These are phyloP conservation scores for Schizophyllum amplum DNA, from an alignment of 1,284 basidiomycete species.

Conservation along the genomic window DNA sequence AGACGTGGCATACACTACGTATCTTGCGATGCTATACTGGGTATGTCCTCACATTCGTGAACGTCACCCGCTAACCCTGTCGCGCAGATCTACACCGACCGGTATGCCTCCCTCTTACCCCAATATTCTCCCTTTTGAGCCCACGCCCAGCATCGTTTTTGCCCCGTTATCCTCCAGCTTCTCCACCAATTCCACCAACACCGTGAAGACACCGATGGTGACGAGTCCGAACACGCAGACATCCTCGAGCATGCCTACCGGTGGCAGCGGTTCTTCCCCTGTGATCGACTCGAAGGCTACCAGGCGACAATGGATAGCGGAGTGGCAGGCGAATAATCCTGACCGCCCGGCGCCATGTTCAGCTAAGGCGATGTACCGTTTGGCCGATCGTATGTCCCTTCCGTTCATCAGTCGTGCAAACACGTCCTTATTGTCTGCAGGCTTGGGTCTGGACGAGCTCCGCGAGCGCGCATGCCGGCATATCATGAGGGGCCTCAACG, in stretches of 20 bases:
- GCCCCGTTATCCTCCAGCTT: slow-evolving; percentile 76
- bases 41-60: slow-evolving; percentile 30
- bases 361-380: slow-evolving; percentile 80
- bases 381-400: slow-evolving; percentile 77
- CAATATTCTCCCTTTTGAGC: background rate
- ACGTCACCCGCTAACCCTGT: slow-evolving; percentile 3
- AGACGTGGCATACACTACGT: slow-evolving; percentile 79
- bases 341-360: slow-evolving; percentile 72
- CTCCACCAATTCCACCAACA: slow-evolving; percentile 16
- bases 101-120: background rate
- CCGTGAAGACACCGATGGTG: background rate
- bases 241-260: slow-evolving; percentile 19
- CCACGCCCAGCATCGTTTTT: slow-evolving; percentile 54
- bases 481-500: slow-evolving; percentile 67
- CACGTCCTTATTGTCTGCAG: too few relatives aligned
- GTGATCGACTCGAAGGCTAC: slow-evolving; percentile 30
- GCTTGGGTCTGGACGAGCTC: slow-evolving; percentile 61
- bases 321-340: slow-evolving; percentile 52
- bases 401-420: too few relatives aligned
- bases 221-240: slow-evolving; percentile 7
- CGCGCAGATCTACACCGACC: slow-evolving; percentile 72
- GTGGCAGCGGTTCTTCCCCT: slow-evolving; percentile 21
- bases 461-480: slow-evolving; percentile 64
- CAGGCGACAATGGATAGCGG: slow-evolving; percentile 56
- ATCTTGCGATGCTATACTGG: slow-evolving; percentile 78